Conservation (phyloP, 495 filamentous ascomycete species). For the Pyronema domesticum region DNA sequence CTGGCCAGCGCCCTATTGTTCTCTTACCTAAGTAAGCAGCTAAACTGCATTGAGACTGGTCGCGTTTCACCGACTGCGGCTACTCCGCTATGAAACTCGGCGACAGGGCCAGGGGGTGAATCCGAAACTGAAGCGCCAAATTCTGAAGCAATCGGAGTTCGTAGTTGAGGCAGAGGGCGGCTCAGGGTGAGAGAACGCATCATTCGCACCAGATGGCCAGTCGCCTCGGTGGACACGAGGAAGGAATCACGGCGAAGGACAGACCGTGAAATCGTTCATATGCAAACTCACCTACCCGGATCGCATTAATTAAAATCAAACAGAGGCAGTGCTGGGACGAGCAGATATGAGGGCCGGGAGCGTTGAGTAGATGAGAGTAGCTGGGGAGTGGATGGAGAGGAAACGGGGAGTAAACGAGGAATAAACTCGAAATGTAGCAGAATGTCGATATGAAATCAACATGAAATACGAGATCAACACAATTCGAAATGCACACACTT, state of each 20-base stretch:
- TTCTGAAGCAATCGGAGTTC: not conserved
- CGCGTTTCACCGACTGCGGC: no score
- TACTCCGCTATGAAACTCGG: no score
- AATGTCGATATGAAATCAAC: slow-evolving; percentile 2
- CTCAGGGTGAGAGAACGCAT: no score
- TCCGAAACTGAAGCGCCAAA: slow-evolving; percentile 21
- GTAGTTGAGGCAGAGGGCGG: slow-evolving; percentile 7
- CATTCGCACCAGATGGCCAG: no score
- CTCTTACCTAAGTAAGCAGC: no score
- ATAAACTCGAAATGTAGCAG: not conserved
- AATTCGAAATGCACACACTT: no score
- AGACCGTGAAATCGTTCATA: not conserved
- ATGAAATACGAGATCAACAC: not conserved
- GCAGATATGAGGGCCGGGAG: slow-evolving; percentile 14
- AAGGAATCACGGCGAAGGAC: not conserved
- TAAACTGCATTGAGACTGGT: no score
- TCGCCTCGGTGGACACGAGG: not conserved
- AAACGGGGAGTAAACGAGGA: not conserved
- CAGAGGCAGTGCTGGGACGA: slow-evolving; percentile 5
- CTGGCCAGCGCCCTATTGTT: no score
- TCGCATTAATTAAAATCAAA: not conserved
- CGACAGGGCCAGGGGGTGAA: slow-evolving; percentile 8
- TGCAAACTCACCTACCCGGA: not conserved
- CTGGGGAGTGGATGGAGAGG: not conserved
- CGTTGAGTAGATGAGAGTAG: slow-evolving; percentile 5